Evolutionary conservation across 257 asterid species (phyloP), one percentile per base, ranked within the genome.

Genomic region (Mitragyna speciosa): DNA sequence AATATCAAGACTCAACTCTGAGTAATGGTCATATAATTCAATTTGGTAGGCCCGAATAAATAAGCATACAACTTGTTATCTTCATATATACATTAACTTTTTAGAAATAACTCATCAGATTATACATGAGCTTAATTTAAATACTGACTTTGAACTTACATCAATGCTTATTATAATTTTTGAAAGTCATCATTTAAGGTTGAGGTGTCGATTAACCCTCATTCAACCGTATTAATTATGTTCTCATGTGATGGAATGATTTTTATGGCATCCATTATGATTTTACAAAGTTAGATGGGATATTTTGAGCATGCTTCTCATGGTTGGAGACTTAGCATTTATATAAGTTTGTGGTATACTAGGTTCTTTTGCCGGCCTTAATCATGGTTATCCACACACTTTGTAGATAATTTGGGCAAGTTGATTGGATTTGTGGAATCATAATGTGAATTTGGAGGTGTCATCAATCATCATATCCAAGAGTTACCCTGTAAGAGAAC

Each of bases 301-400:
- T 45, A 26, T 43, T 69, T 76, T 63, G 61, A 47, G 49, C 30
- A 76, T 28, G 70, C 22, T 4, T n/a, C 8, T 48, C 70, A 36
- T 66, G 48, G 36, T 74, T 76, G 39, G 49, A 31, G 14, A 33
- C 47, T 56, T 52, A 36, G 45, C 52, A 73, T 66, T 73, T 36
- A 72, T 66, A 76, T 77, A 75, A 79, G 47, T 80, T 80, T 80
- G 77, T 49, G 65, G 77, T 39, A 84, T 84, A 80, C 87, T 77
- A 84, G 84, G 84, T 80, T 80, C 70, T 83, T 61, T 66, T 24
- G 43, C 24, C 2, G 39, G 84, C 59, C 51, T 70, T 79, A 83
- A 65, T 74, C 70, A 76, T 80, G 64, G 74, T 61, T 20, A 84
- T 45, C 80, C 83, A 75, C 61, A 75, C 31, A 79, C 71, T 67